Conservation (phyloP, 2,329 filamentous ascomycete species). For the Hypomyces perniciosus region DNA sequence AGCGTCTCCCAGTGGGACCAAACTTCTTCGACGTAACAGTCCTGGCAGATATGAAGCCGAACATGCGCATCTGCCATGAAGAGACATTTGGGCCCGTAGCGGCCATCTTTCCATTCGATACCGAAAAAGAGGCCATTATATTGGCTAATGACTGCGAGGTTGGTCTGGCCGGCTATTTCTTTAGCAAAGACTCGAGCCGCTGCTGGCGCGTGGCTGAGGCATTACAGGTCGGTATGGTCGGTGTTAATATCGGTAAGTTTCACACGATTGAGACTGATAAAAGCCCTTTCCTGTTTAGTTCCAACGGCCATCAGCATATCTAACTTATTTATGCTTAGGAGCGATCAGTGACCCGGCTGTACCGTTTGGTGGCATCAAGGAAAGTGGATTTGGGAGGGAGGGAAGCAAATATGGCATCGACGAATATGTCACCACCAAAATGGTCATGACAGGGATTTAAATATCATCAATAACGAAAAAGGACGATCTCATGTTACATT, state of each 20-base stretch:
- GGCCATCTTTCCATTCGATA: conserved; percentile 63
- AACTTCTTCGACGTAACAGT: conserved; percentile 72
- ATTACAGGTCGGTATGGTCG: conserved; percentile 61
- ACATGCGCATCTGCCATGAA: conserved; percentile 62
- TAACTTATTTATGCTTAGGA: conserved; percentile 18
- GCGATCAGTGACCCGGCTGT: too few relatives aligned
- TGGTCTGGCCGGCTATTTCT: conserved; percentile 71
- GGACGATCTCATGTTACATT: too few relatives aligned
- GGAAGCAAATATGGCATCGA: conserved; percentile 67
- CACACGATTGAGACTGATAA: too few relatives aligned
- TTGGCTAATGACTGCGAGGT: conserved; percentile 64
- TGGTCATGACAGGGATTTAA: too few relatives aligned
- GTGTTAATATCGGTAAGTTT: conserved; percentile 54
- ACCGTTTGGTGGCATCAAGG: conserved; percentile 2
- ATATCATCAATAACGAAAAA: too few relatives aligned
- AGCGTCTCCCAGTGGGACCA: conserved; percentile 13
- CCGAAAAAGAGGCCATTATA: conserved; percentile 63
- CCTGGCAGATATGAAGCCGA: conserved; percentile 58
- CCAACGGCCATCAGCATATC: too few relatives aligned
- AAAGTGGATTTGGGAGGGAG: conserved; percentile 56
- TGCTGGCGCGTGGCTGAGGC: conserved; percentile 40
- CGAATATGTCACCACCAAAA: conserved; percentile 66
- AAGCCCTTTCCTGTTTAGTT: too few relatives aligned
- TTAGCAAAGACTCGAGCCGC: conserved; percentile 41
- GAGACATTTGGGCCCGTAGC: conserved; percentile 75